These are phyloP conservation scores for Clohesyomyces aquaticus DNA, from an alignment of 495 filamentous ascomycete genomes.

Conservation along the genomic window DNA sequence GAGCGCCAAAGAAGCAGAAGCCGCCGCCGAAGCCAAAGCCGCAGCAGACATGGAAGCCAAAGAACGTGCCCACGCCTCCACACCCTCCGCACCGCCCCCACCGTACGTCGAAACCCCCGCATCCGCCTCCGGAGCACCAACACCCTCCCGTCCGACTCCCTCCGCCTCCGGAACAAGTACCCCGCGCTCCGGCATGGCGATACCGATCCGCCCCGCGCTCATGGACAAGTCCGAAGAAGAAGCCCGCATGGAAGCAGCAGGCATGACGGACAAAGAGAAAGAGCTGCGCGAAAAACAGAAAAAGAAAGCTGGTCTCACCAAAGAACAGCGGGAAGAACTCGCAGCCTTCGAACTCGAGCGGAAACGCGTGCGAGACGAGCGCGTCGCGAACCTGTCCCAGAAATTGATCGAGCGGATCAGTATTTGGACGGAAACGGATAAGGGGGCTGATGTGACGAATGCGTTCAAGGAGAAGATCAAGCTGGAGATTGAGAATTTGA, in stretches of 20 bases:
- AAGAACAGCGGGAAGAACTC: conserved; percentile 89
- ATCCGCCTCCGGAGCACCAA: conserved; percentile 10
- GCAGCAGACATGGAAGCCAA: neutral
- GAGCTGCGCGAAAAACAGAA: conserved; percentile 80
- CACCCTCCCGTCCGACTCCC: conserved; percentile 13
- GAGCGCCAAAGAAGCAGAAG: conserved; percentile 26
- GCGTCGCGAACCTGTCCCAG: conserved; percentile 77
- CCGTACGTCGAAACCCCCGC: conserved; percentile 33
- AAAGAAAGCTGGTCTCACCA: conserved; percentile 80
- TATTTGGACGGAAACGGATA: conserved; percentile 97
- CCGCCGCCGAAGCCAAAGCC: conserved; percentile 19
- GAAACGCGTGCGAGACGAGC: conserved; percentile 80
- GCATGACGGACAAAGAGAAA: conserved; percentile 75
- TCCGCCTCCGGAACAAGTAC: conserved; percentile 65
- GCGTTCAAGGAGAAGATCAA: conserved; percentile 92
- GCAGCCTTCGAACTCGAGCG: conserved; percentile 87
- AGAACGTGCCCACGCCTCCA: conserved; percentile 1
- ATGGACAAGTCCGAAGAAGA: conserved; percentile 91
- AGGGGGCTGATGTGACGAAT: conserved; percentile 75
- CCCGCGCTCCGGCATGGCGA: conserved; percentile 60
- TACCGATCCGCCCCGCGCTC: conserved; percentile 78
- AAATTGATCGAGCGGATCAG: conserved; percentile 90
- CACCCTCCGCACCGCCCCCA: conserved; percentile 29
- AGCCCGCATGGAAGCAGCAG: conserved; percentile 66
- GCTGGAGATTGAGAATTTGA: conserved; percentile 96